Base-by-base conservation (phyloP, 768 basidiomycete species). In the Rhodocollybia butyracea region DNA sequence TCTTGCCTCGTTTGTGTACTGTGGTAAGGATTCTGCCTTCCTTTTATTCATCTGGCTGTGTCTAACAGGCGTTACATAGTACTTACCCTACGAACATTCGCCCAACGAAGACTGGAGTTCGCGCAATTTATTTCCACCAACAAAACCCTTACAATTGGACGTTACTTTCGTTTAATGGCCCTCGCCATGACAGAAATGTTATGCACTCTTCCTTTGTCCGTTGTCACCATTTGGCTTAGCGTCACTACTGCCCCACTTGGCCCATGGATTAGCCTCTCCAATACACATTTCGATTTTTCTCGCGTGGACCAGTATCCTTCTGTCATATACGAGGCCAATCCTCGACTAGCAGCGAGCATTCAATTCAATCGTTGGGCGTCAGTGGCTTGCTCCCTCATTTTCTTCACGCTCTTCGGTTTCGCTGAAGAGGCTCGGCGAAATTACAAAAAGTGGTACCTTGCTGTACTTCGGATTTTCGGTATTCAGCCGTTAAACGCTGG, bases 101-200 rank as follows among this genome's bases (percentile, higher is more conserved):
- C 45, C 43, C 22, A 32, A n/a, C 53, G 53, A 24, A 24, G 53
- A 19, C 27, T 71, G 3, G 73, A 76, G 57, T 79, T 79, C 67
- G 74, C 74, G 32, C 66, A 75, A 51, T 59, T 78, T 29, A 60
- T 79, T 17, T 64, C 63, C 46, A 63, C 60, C 43, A 65, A 72
- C 60, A 66, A 56, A 57, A 75, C 73, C 59, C 67, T 90, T 22
- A 80, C 68, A 59, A 61, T 65, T 54, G 68, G 72, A 60, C 76
- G 78, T 39, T 85, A 84, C 63, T 54, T 83, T 56, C 81, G 83
- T 24, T 76, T 86, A 19, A 84, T 85, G 83, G 65, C 70, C 31
- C 72, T 85, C 42, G 79, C 82, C 0, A 62, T 64, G 34, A 66
- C 71, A 11, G 81, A 84, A 40, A 66, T 82, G 55, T 6, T 79